Evolutionary conservation across 2,329 filamentous ascomycete genomes (phyloP).

Genomic region (Diplocarpon mali): DNA sequence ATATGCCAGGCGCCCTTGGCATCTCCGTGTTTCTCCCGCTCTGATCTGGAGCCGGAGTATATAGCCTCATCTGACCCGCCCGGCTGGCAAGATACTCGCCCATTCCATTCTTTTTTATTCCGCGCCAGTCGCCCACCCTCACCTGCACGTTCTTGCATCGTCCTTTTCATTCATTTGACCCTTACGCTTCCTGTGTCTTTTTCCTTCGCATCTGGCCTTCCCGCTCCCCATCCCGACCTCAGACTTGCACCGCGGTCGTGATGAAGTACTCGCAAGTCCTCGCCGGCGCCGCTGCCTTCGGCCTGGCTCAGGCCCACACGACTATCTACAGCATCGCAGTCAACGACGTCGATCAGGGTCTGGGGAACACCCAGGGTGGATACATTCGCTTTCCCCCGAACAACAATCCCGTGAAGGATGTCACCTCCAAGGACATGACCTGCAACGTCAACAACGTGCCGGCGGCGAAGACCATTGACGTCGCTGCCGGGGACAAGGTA

Average conservation of each 20-base stretch:
- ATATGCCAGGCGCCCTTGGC: no score
- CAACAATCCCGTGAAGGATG: slow-evolving; percentile 31
- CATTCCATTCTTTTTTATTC: no score
- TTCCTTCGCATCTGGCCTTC: no score
- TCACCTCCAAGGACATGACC: slow-evolving; percentile 27
- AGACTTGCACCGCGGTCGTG: neutral
- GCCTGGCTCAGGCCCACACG: slow-evolving; percentile 19
- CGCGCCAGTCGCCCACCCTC: no score
- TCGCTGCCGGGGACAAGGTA: slow-evolving; percentile 36
- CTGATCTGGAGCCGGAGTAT: no score
- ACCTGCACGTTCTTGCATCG: no score
- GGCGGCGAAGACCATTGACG: slow-evolving; percentile 31
- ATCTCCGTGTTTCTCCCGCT: no score
- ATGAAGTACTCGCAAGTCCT: slow-evolving; percentile 20
- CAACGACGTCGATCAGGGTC: slow-evolving; percentile 12
- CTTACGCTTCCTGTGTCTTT: no score
- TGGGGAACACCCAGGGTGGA: slow-evolving; percentile 12
- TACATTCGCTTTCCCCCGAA: slow-evolving; percentile 27
- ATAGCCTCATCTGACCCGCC: no score
- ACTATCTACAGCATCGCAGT: slow-evolving; percentile 18
- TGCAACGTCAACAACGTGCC: slow-evolving; percentile 35
- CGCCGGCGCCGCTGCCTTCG: slow-evolving; percentile 14
- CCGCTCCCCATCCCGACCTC: no score
- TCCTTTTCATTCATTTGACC: no score
- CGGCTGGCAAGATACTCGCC: no score